Conservation (phyloP, 345 rosid genomes). For the Lagerstroemia speciosa region DNA sequence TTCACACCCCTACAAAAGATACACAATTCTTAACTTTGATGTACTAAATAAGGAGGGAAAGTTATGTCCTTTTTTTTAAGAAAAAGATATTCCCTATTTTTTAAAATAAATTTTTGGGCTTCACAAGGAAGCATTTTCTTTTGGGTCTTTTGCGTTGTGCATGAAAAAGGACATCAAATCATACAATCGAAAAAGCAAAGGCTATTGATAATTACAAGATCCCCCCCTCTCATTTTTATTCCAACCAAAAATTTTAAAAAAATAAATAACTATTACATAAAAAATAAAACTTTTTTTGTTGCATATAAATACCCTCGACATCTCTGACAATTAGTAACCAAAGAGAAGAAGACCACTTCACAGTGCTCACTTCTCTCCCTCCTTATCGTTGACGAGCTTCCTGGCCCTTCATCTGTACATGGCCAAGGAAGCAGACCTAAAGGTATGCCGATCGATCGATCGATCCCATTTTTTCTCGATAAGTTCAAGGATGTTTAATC, state of each 20-base stretch:
- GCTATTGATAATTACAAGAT: slow-evolving; percentile 19
- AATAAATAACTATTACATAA: not conserved
- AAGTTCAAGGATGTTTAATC: not conserved
- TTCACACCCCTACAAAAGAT: not conserved
- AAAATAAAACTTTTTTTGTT: not conserved
- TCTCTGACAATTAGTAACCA: slow-evolving; percentile 7
- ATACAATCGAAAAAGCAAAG: slow-evolving; percentile 20
- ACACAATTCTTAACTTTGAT: not conserved
- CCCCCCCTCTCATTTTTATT: not conserved
- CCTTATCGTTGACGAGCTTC: not conserved
- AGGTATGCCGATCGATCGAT: slow-evolving; percentile 21
- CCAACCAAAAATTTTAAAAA: not conserved
- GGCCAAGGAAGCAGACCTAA: slow-evolving; percentile 36
- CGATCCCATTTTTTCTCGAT: not conserved
- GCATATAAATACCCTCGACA: slow-evolving; percentile 28
- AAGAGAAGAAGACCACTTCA: not conserved
- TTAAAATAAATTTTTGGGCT: not conserved
- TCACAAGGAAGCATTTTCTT: slow-evolving; percentile 27
- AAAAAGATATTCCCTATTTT: not conserved
- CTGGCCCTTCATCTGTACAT: slow-evolving; percentile 12
- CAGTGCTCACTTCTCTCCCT: not conserved
- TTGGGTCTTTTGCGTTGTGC: slow-evolving; percentile 28
- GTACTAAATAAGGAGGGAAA: too few species aligned
- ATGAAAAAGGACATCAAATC: not conserved
- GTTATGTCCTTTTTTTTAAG: too few species aligned